phyloP scores from a whole-genome alignment of 768 basidiomycete genomes.

The Podaxis carcinomalis region DNA sequence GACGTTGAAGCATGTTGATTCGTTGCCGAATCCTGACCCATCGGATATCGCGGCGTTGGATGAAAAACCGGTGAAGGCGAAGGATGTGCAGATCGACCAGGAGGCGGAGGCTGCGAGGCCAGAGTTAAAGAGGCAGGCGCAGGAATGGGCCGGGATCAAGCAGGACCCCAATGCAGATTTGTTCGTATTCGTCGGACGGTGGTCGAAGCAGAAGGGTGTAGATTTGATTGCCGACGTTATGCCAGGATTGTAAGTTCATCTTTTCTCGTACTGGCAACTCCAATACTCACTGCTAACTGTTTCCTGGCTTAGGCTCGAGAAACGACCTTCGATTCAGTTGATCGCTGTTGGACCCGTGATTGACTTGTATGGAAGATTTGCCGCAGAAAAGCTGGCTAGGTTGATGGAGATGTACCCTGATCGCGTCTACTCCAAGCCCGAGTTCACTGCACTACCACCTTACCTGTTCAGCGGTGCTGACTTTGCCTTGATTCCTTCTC shows the following conservation, averaged over 20 bases:
- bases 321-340: conserved; percentile 80
- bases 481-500: conserved; percentile 92
- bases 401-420: conserved; percentile 95
- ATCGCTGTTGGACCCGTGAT: conserved; percentile 93
- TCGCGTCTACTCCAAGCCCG: conserved; percentile 92
- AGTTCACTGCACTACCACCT: conserved; percentile 91
- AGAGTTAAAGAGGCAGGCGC: conserved; percentile 86
- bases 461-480: conserved; percentile 94
- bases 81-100: conserved; percentile 73
- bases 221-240: conserved; percentile 95
- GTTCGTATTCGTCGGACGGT: conserved; percentile 95
- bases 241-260: conserved; percentile 68
- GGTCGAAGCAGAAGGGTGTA: conserved; percentile 99
- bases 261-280: neutral
- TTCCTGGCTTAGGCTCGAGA: conserved; percentile 58
- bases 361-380: conserved; percentile 92
- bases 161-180: conserved; percentile 88
- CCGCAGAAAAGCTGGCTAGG: conserved; percentile 88
- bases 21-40: conserved; percentile 91
- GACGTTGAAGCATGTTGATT: conserved; percentile 95
- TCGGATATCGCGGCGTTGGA: conserved; percentile 92
- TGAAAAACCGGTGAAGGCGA: conserved; percentile 65
- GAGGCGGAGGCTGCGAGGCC: conserved; percentile 87
- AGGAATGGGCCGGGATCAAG: conserved; percentile 92
- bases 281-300: conserved; percentile 12